phyloP scores from a whole-genome alignment of 192 early-diverging fungal genomes.

The Backusella sp. region DNA sequence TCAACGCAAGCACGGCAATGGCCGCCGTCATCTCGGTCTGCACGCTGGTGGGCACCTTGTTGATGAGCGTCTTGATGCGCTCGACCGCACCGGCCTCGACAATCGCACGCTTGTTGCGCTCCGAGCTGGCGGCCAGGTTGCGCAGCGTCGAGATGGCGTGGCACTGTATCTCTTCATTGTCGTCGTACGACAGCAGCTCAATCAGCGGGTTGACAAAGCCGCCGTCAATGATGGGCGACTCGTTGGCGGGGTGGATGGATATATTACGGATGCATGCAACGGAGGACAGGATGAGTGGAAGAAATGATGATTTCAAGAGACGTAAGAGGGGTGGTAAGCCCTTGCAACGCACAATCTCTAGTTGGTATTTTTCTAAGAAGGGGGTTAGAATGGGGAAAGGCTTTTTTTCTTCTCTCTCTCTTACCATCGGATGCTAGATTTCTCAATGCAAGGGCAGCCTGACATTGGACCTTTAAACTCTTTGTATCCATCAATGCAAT shows the following conservation, averaged over 20 bases:
- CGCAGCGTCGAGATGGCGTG: constrained; percentile 84
- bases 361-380: constrained; percentile 75
- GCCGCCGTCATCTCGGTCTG: constrained; percentile 83
- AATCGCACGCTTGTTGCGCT: constrained; percentile 74
- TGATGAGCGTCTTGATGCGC: constrained; percentile 58
- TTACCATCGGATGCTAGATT: constrained; percentile 81
- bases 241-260: constrained; percentile 84
- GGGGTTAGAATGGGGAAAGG: neutral
- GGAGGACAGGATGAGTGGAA: constrained; percentile 76
- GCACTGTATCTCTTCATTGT: constrained; percentile 83
- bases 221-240: constrained; percentile 80
- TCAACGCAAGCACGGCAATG: constrained; percentile 77
- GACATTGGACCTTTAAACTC: constrained; percentile 82
- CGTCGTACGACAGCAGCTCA: constrained; percentile 59
- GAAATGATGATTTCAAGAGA: constrained; percentile 71
- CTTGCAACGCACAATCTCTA: constrained; percentile 74
- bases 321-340: constrained; percentile 73
- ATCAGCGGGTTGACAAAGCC: constrained; percentile 71
- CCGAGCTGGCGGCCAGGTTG: constrained; percentile 78
- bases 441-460: constrained; percentile 83
- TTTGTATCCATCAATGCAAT: constrained; percentile 77
- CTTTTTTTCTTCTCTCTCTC: neutral
- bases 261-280: constrained; percentile 89
- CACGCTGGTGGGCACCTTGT: constrained; percentile 57
- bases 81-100: constrained; percentile 76